A percentile compares a stretch with the other conserved stretches of the same genome.
phyloP scores from a whole-genome alignment of 179 eudicot species.

The Gypsophila paniculata region DNA sequence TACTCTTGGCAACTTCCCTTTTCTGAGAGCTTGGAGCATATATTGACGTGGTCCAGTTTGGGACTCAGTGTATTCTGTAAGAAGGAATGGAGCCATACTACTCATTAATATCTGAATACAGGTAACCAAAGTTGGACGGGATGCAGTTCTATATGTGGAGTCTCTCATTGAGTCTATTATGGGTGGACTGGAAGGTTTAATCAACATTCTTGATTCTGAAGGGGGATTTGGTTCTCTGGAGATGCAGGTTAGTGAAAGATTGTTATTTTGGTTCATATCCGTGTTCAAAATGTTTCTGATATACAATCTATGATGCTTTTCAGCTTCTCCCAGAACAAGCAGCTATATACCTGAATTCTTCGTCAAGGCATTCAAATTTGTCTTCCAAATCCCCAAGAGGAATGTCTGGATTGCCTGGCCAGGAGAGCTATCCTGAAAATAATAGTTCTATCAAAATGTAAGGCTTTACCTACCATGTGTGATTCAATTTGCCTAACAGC shows the following conservation, averaged over 20 bases:
- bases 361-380: slow-evolving; percentile 55
- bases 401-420: slow-evolving; percentile 75
- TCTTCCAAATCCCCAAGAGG: slow-evolving; percentile 74
- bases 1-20: neutral
- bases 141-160: slow-evolving; percentile 93
- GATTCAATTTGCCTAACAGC: slow-evolving; percentile 9
- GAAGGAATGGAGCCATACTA: neutral
- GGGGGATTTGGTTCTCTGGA: slow-evolving; percentile 98
- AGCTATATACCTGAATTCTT: slow-evolving; percentile 73
- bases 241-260: slow-evolving; percentile 69
- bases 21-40: neutral
- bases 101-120: slow-evolving; percentile 27
- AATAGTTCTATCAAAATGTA: slow-evolving; percentile 81
- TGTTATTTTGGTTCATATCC: neutral
- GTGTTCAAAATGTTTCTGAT: slow-evolving; percentile 13
- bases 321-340: slow-evolving; percentile 99
- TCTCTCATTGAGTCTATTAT: slow-evolving; percentile 92
- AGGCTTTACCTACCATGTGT: slow-evolving; percentile 23
- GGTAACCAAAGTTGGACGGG: slow-evolving; percentile 93
- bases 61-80: neutral
- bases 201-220: slow-evolving; percentile 93
- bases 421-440: slow-evolving; percentile 93
- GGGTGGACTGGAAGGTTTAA: slow-evolving; percentile 98
- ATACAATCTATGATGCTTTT: slow-evolving; percentile 14
- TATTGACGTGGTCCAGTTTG: slow-evolving; percentile 6